Conservation (phyloP, 805 yeast genomes). For the Blastobotrys terrestris region DNA sequence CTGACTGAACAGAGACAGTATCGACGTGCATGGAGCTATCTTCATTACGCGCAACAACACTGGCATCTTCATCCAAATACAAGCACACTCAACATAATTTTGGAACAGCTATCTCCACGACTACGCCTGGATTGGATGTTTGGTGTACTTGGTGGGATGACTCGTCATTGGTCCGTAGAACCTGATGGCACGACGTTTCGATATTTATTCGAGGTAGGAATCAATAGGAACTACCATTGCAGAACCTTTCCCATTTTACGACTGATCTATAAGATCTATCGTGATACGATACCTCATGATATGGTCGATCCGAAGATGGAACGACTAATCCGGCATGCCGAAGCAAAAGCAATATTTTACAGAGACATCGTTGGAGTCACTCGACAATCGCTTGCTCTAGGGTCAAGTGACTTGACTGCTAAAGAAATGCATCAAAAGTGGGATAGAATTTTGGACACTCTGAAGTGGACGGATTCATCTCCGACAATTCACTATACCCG, state of each 20-base stretch:
- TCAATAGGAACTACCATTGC: conserved; percentile 3
- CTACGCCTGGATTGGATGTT: conserved; percentile 18
- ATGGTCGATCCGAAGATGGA: neutral
- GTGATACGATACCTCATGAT: neutral
- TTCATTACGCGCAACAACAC: conserved; percentile 9
- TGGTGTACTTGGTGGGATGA: conserved; percentile 14
- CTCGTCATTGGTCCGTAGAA: conserved; percentile 9
- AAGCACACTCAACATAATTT: conserved; percentile 15
- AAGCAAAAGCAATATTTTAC: neutral
- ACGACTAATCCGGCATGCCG: neutral
- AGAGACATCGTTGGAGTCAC: neutral
- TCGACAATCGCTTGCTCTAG: neutral
- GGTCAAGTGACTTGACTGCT: neutral
- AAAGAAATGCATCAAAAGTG: neutral
- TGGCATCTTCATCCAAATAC: conserved; percentile 10
- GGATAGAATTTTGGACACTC: neutral
- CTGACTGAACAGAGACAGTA: conserved; percentile 8
- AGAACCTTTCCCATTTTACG: conserved; percentile 3
- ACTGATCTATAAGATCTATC: neutral
- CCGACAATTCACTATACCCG: neutral
- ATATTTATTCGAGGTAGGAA: conserved; percentile 14
- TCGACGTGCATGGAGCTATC: conserved; percentile 19
- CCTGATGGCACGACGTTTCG: conserved; percentile 10
- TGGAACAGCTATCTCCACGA: conserved; percentile 6
- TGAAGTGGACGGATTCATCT: neutral